These are phyloP conservation scores for Microbotryomycetes sp. DNA, from an alignment of 1,284 basidiomycete species.

Conservation along the genomic window DNA sequence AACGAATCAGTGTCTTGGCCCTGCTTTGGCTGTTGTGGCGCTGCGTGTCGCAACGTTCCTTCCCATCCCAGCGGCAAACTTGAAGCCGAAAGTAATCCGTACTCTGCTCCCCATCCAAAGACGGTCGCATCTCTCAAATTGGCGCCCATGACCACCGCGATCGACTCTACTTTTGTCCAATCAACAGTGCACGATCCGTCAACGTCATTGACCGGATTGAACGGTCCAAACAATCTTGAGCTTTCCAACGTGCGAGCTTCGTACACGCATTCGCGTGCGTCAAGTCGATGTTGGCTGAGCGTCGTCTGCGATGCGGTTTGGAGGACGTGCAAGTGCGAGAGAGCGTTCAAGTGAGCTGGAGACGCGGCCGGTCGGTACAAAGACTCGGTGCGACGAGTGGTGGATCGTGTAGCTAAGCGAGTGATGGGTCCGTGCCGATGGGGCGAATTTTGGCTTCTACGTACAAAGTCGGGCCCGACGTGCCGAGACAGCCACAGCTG, in stretches of 20 bases:
- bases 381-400: background rate
- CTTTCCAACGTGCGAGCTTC: background rate
- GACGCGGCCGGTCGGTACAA: no score
- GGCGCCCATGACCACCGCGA: slow-evolving; percentile 3
- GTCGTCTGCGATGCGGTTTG: slow-evolving; percentile 4
- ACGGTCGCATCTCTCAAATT: slow-evolving; percentile 13
- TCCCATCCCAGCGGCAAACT: background rate
- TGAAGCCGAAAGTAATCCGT: background rate
- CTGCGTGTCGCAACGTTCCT: background rate
- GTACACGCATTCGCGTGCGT: slow-evolving; percentile 22
- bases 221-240: slow-evolving; percentile 3
- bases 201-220: background rate
- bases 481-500: background rate
- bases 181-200: slow-evolving; percentile 13
- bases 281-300: background rate
- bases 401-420: background rate
- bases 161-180: slow-evolving; percentile 17
- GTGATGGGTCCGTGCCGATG: background rate
- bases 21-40: background rate
- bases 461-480: background rate
- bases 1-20: background rate
- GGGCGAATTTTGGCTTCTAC: slow-evolving; percentile 1
- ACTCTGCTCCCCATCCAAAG: slow-evolving; percentile 3
- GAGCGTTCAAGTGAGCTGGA: background rate
- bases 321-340: slow-evolving; percentile 13